Percentiles rank a stretch among this genome's conserved stretches.
Conservation (phyloP, 306 rosid species). For the Prunus padus region DNA sequence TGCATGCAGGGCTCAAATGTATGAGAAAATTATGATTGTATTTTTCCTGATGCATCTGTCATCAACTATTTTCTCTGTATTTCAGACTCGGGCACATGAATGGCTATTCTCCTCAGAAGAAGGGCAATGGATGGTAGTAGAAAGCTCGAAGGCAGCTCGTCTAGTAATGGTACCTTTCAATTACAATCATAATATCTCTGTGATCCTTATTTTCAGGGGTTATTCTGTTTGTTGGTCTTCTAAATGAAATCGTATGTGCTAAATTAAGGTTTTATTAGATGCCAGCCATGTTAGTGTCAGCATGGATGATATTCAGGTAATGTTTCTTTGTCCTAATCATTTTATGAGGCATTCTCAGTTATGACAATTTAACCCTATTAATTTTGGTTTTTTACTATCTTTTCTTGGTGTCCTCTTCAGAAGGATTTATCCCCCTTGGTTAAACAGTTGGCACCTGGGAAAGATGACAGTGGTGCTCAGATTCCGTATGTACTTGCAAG, state of each 20-base stretch:
- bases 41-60: background rate
- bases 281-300: conserved; percentile 55
- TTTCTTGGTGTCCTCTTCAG: conserved; percentile 47
- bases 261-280: conserved; percentile 69
- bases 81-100: conserved; percentile 75
- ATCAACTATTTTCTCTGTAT: background rate
- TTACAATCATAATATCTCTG: conserved; percentile 1
- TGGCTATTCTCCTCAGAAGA: conserved; percentile 97
- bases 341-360: conserved; percentile 11
- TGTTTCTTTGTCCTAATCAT: conserved; percentile 24
- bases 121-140: conserved; percentile 96
- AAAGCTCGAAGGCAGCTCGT: conserved; percentile 88
- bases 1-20: background rate
- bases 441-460: conserved; percentile 67
- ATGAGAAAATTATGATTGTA: background rate
- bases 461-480: conserved; percentile 62
- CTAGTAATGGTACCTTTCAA: conserved; percentile 66
- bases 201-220: background rate
- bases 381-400: conserved; percentile 25
- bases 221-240: conserved; percentile 26
- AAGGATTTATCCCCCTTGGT: conserved; percentile 87
- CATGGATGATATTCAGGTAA: conserved; percentile 94
- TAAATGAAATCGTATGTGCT: conserved; percentile 29
- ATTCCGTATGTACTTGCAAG: conserved; percentile 70
- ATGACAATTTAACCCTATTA: conserved; percentile 13